Evolutionary conservation across 1,284 basidiomycete species (phyloP).

Genomic region (Exobasidium cylindrosporum): DNA sequence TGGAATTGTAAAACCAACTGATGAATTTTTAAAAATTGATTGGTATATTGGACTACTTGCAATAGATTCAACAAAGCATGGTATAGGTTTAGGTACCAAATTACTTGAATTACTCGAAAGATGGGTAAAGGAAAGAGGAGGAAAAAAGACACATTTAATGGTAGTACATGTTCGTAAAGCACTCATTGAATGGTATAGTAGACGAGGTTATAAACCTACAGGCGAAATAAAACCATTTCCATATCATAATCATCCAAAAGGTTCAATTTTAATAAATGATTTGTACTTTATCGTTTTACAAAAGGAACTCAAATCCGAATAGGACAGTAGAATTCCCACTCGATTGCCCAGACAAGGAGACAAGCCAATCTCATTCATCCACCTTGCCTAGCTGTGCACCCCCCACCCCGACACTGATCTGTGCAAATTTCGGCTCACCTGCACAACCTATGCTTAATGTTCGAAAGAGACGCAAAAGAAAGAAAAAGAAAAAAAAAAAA

Average conservation of each 20-base stretch:
- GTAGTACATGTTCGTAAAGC: not conserved
- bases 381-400: no score
- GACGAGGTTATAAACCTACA: not conserved
- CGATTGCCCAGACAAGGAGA: no score
- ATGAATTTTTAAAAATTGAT: no score
- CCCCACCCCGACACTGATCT: no score
- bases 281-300: not conserved
- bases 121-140: not conserved
- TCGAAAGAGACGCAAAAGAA: no score
- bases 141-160: not conserved
- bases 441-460: no score
- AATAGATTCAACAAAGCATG: not conserved
- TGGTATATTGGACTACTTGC: not conserved
- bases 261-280: not conserved
- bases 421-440: no score
- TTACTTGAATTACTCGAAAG: not conserved
- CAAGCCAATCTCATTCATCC: no score
- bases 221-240: not conserved
- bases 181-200: not conserved
- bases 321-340: no score
- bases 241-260: not conserved
- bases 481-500: no score
- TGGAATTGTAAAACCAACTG: no score
- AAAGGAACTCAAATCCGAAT: no score
- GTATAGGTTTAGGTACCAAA: not conserved